Evolutionary conservation across 257 asterid species (phyloP).

Genomic region (Henckelia pumila): DNA sequence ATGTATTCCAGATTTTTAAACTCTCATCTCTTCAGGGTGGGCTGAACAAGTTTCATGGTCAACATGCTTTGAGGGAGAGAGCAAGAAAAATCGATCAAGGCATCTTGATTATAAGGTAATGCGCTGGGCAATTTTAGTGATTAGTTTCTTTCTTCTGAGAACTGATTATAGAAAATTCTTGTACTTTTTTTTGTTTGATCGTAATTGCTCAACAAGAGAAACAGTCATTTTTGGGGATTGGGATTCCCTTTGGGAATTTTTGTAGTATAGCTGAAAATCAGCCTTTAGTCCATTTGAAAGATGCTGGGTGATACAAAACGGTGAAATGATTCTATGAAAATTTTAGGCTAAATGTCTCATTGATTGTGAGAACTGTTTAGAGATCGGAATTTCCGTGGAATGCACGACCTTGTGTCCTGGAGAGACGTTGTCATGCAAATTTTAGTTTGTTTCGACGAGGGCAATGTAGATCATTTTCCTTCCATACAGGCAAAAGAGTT

Average conservation of each 20-base stretch:
- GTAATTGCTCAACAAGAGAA: neutral
- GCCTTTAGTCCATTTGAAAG: neutral
- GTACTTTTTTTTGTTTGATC: neutral
- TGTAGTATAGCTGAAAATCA: neutral
- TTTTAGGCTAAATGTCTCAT: neutral
- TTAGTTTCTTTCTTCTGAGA: conserved; percentile 4
- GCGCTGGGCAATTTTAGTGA: neutral
- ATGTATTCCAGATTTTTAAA: conserved; percentile 19
- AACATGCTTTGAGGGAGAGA: conserved; percentile 93
- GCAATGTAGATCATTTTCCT: neutral
- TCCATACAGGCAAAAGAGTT: neutral
- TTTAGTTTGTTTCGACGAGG: neutral
- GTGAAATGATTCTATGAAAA: neutral
- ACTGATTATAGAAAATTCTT: neutral
- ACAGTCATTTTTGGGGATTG: neutral
- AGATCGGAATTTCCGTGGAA: neutral
- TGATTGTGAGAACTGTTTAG: neutral
- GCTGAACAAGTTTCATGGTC: conserved; percentile 91
- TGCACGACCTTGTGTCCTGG: neutral
- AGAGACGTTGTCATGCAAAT: neutral
- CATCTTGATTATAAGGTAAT: conserved; percentile 89
- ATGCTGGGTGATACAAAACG: too few species aligned
- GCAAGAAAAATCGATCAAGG: conserved; percentile 96
- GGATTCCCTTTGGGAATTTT: neutral
- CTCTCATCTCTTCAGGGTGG: conserved; percentile 60